Percentiles rank a stretch among this genome's conserved stretches.
phyloP scores from a whole-genome alignment of 1,139 yeast genomes.

The Pichia sp. region DNA sequence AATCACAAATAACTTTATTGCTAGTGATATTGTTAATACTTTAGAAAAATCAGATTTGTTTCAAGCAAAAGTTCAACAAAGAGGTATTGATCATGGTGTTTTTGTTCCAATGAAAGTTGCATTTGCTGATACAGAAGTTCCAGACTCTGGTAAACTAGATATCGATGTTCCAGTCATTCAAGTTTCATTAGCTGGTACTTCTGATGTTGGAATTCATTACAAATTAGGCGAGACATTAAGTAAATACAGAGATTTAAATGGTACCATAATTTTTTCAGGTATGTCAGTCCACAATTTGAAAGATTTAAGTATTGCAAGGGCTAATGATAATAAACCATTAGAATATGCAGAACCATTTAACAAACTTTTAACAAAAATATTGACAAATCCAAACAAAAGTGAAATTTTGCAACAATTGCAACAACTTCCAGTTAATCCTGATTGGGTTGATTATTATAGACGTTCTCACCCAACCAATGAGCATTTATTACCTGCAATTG shows the following conservation, averaged over 20 bases:
- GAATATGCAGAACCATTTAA: conserved; percentile 51
- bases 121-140: conserved; percentile 39
- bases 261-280: conserved; percentile 60
- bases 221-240: conserved; percentile 51
- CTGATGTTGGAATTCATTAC: conserved; percentile 43
- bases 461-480: conserved; percentile 70
- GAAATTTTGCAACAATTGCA: conserved; percentile 30
- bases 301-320: conserved; percentile 37
- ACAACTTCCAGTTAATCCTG: conserved; percentile 29
- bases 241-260: conserved; percentile 44
- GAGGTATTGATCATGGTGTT: conserved; percentile 78
- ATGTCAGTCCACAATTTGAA: conserved; percentile 72
- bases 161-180: conserved; percentile 57
- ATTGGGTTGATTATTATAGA: conserved; percentile 34
- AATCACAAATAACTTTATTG: conserved; percentile 36
- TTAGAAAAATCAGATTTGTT: conserved; percentile 39
- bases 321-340: conserved; percentile 27
- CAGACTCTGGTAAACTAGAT: conserved; percentile 31
- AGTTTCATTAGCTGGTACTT: conserved; percentile 49
- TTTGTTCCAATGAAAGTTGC: conserved; percentile 79
- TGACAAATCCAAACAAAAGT: conserved; percentile 23
- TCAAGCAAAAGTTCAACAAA: conserved; percentile 35
- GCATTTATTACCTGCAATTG: conserved; percentile 65
- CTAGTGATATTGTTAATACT: conserved; percentile 38
- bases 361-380: conserved; percentile 34